Evolutionary conservation across 1,284 basidiomycete species (phyloP), one percentile per base, ranked within the genome.

Genomic region (Cryptococcus hybrid): DNA sequence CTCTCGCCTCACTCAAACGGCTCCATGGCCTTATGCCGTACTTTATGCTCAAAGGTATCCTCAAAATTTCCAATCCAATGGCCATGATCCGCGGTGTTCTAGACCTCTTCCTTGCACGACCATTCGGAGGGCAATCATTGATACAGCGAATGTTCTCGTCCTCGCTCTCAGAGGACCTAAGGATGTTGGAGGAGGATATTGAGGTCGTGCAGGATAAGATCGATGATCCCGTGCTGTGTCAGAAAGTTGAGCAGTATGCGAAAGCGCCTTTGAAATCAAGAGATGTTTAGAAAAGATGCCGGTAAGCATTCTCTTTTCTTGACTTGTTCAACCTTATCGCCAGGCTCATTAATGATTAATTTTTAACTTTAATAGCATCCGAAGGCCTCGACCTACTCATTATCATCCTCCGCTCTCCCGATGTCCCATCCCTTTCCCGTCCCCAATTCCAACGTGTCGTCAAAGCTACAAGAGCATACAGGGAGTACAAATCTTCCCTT

Each of bases 21-120:
- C 85, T 97, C 55, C 96, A 99, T 73, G 91, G 91, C 1, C 80
- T 97, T 58, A 97, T 99, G 92, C 95, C 95, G 3, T 99, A 99
- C 78, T 92, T 98, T 71, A 86, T 98, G 81, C 84, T 99, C 59
- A 95, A 93, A 74, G 84, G 90, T 5, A 89, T 93, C 15, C 80
- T 99, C 61, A 89, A 86, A 75, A 90, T 99, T 64, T 95, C 90
- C 56, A 99, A 98, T 76, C 95, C 95, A 1, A 88, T 99, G 64
- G 85, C 86, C 12, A 99, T 99, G 95, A 93, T 99, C 66, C 84
- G 95, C 63, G 84, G 80, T 56, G 83, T 97, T 2, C 82, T 99
- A 55, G 96, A 99, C 70, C 84, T 99, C 42, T 99, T 99, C 81
- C 83, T 98, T n/a, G 96, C 95, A 1, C 88, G 94, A 69, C 96